These are phyloP conservation scores for Ogataea philodendri DNA, from an alignment of 805 yeast species.

Conservation along the genomic window DNA sequence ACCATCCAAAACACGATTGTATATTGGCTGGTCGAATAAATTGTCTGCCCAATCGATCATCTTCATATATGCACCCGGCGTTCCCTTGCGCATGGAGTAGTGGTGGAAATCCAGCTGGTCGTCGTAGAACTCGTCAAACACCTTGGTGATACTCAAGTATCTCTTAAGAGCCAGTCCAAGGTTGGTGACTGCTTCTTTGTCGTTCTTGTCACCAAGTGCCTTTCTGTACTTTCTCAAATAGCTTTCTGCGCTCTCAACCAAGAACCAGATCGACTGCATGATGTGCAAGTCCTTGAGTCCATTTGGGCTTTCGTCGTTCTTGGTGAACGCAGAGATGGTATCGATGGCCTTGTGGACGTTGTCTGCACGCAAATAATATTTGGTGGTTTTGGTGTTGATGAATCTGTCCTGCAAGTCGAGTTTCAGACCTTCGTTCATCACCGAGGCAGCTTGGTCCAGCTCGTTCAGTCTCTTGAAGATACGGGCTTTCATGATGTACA, in stretches of 20 bases:
- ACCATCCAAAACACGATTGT: slow-evolving; percentile 66
- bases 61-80: slow-evolving; percentile 77
- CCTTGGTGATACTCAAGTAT: slow-evolving; percentile 59
- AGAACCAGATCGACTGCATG: slow-evolving; percentile 91
- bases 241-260: slow-evolving; percentile 81
- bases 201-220: slow-evolving; percentile 30
- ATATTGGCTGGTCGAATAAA: slow-evolving; percentile 67
- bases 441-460: slow-evolving; percentile 56
- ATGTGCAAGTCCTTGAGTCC: slow-evolving; percentile 84
- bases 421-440: slow-evolving; percentile 67
- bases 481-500: slow-evolving; percentile 76
- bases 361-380: slow-evolving; percentile 77
- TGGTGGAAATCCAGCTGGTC: slow-evolving; percentile 96
- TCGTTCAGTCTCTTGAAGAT: slow-evolving; percentile 72
- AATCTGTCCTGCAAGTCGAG: slow-evolving; percentile 89
- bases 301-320: slow-evolving; percentile 74
- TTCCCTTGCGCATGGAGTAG: slow-evolving; percentile 86
- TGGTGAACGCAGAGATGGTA: slow-evolving; percentile 76
- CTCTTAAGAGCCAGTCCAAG: slow-evolving; percentile 80
- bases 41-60: slow-evolving; percentile 81
- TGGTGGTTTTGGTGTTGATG: slow-evolving; percentile 82
- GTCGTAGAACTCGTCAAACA: slow-evolving; percentile 66
- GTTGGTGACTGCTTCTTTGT: slow-evolving; percentile 39
- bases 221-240: slow-evolving; percentile 58
- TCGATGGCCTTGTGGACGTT: slow-evolving; percentile 71